Base-by-base conservation (phyloP, 768 basidiomycete species). In the Tricholoma hemisulphureum region DNA sequence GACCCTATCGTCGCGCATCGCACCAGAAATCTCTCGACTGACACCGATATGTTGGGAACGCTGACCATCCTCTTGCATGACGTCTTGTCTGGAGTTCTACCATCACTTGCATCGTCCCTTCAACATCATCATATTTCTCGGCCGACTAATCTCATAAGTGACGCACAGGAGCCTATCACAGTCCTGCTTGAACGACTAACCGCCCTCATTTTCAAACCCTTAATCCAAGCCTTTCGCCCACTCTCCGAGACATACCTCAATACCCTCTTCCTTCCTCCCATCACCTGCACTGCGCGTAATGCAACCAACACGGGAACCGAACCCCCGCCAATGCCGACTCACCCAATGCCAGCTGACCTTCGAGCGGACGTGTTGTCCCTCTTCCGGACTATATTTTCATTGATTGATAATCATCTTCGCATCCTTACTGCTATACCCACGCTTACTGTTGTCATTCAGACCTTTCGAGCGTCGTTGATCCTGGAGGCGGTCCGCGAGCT, bases 401-500 rank as follows among this genome's bases (percentile, higher is more conserved):
- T 65, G 16, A 39, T 67, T 48, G 55, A 58, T 35, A 34, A 46
- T 8, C 58, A 53, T 37, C 58, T 59, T 43, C 51, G 49, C 51
- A 39, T 34, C 46, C 35, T 53, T 13, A 24, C 55, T 31, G 55
- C 18, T 48, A 41, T 21, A 55, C 48, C 51, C 52, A 60, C 48
- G 39, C 62, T 45, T 53, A 58, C 39, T 61, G 61, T 62, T 56
- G 61, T 56, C 57, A 56, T 59, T 51, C 51, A 54, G 24, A 65
- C 62, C 31, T 57, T 67, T 39, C 62, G 65, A 16, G 60, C 59
- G 28, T 67, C 75, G n/a, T 65, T 80, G 56, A 69, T 75, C 26
- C 59, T 80, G 58, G 72, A 72, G 57, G 68, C 73, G 9, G 59
- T 77, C 34, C 73, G 73, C 35, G 75, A 80, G 58, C 64, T 83